Evolutionary conservation across 78 protist species (phyloP).

Genomic region (Andalucia godoyi): DNA sequence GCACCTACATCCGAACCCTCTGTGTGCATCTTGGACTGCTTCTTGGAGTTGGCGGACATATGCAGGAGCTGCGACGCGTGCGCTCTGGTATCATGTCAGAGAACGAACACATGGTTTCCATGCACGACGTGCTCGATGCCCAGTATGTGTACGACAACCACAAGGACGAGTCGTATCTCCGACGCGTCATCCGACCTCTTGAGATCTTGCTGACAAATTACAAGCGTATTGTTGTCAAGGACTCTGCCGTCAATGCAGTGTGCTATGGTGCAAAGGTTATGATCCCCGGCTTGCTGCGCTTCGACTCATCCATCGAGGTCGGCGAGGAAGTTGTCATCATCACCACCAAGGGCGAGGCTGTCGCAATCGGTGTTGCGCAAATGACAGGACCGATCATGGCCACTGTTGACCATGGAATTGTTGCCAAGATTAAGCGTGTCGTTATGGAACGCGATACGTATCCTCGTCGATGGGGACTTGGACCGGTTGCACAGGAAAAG

Average conservation of each 20-base stretch:
- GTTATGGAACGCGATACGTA: slow-evolving; percentile 99
- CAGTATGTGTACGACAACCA: slow-evolving; percentile 73
- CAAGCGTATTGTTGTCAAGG: slow-evolving; percentile 98
- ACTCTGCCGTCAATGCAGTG: slow-evolving; percentile 96
- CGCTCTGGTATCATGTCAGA: slow-evolving; percentile 83
- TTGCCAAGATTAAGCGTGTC: slow-evolving; percentile 99
- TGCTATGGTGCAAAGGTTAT: slow-evolving; percentile 98
- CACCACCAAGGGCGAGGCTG: slow-evolving; percentile 99
- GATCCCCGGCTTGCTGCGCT: slow-evolving; percentile 97
- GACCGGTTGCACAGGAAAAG: slow-evolving; percentile 86
- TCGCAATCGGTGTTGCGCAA: slow-evolving; percentile 95
- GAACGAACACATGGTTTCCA: slow-evolving; percentile 78
- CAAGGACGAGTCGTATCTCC: slow-evolving; percentile 84
- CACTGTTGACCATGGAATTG: slow-evolving; percentile 93
- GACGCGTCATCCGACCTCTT: slow-evolving; percentile 92
- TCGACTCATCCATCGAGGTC: slow-evolving; percentile 76
- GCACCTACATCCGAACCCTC: slow-evolving; percentile 99
- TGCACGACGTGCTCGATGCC: slow-evolving; percentile 99
- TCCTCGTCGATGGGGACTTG: slow-evolving; percentile 97
- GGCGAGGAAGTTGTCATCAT: slow-evolving; percentile 94
- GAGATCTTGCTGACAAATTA: slow-evolving; percentile 79
- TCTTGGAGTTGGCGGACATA: slow-evolving; percentile 95
- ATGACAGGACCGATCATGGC: slow-evolving; percentile 93
- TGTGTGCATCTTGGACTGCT: slow-evolving; percentile 98
- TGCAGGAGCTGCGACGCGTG: slow-evolving; percentile 95